Base-by-base conservation (phyloP, 2,329 filamentous ascomycete species). In the Simplicillium aogashimaense region DNA sequence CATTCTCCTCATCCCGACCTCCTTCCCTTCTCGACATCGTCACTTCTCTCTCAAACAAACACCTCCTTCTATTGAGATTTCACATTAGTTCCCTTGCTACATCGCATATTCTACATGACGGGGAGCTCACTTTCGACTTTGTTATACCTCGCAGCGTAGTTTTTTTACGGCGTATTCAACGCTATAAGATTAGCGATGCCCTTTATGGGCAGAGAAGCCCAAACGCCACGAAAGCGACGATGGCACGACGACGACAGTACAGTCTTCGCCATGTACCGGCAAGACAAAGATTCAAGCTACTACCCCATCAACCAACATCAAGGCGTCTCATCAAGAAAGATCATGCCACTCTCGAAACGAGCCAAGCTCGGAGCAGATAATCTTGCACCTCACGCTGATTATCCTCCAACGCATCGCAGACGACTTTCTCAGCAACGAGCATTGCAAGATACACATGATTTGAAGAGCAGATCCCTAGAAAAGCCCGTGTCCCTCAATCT, bases 401-500 rank as follows among this genome's bases (percentile, higher is more conserved):
- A 7, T 15, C 4, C 11, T 13, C 30, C 30, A 7, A 32, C 13
- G 7, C 30, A 32, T 15, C 30, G 30, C 12, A 13, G 30, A n/a
- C 30, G 30, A 32, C 15, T 15, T 13, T 32, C 30, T 41, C 29
- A 25, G 9, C 32, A 39, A 33, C 35, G 35, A 18, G 15, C 13
- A 2, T 25, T 28, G 9, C 38, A 40, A 16, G 15, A 17, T 13
- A 29, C 17, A 12, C 3, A 13, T 17, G 9, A 16, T 33, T 6
- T 25, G n/a, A 18, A 20, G 14, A 16, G 17, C 15, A 37, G 28
- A 7, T 7, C 36, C 2, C 14, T 13, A 13, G 17, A 29, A n/a
- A 30, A 20, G 11, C 29, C 32, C 14, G 35, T 35, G 12, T 20
- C 17, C 6, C 36, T 29, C 13, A 37, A 18, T 16, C 61, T 78